phyloP scores from a whole-genome alignment of 2,329 filamentous ascomycete genomes.

The Fusarium sp. region DNA sequence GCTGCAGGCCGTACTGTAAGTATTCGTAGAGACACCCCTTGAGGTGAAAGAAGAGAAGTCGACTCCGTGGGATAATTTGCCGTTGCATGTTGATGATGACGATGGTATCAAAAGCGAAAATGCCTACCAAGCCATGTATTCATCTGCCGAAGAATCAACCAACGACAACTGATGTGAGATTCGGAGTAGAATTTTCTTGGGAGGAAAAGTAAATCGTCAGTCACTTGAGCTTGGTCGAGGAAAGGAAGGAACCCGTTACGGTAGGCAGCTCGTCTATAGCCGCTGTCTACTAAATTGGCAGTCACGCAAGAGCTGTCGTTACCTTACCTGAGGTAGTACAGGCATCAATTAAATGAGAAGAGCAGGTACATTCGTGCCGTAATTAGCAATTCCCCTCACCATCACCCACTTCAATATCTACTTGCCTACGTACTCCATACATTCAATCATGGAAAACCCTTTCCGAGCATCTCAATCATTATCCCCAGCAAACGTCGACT shows the following conservation, averaged over 20 bases:
- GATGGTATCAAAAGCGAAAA: background rate
- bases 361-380: background rate
- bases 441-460: background rate
- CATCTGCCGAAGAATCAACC: background rate
- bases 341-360: background rate
- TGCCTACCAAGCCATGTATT: background rate
- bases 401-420: background rate
- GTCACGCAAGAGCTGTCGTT: background rate
- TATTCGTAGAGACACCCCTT: constrained; percentile 3
- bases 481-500: background rate
- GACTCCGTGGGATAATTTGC: background rate
- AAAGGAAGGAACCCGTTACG: background rate
- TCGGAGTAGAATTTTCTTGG: background rate
- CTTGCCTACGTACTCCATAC: background rate
- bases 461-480: background rate
- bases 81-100: constrained; percentile 2
- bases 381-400: background rate
- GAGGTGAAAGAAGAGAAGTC: background rate
- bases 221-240: background rate
- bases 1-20: constrained; percentile 9
- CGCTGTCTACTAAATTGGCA: background rate
- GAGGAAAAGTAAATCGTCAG: background rate
- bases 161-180: background rate
- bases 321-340: background rate
- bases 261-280: background rate